Conservation (phyloP, 345 rosid genomes). For the Camelina hispida region DNA sequence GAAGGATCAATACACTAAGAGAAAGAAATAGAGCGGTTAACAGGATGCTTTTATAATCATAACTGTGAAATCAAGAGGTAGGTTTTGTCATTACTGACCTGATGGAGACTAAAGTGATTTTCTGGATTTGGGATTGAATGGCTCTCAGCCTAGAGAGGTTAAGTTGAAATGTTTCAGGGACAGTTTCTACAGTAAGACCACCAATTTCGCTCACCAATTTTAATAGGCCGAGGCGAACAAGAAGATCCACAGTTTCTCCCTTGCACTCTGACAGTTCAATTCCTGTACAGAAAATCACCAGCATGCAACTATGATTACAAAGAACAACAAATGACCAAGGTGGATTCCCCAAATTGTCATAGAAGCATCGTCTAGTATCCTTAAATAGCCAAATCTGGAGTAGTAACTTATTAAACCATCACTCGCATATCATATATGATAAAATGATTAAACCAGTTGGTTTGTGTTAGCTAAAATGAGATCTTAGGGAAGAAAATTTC, state of each 20-base stretch:
- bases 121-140: constrained; percentile 84
- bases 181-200: constrained; percentile 61
- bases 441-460: background rate
- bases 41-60: background rate
- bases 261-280: constrained; percentile 58
- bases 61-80: constrained; percentile 1
- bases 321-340: constrained; percentile 18
- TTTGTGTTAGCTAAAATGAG: constrained; percentile 18
- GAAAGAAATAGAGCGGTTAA: constrained; percentile 10
- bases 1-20: constrained; percentile 78
- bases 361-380: background rate
- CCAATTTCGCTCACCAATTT: constrained; percentile 69
- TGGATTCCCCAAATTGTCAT: background rate
- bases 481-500: background rate
- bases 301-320: constrained; percentile 4
- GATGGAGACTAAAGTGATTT: constrained; percentile 70
- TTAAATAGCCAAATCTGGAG: constrained; percentile 4
- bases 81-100: constrained; percentile 49
- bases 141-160: constrained; percentile 74
- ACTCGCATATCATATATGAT: background rate
- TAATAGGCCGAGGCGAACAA: constrained; percentile 73
- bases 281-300: constrained; percentile 48
- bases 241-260: constrained; percentile 72
- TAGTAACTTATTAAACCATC: background rate
- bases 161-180: constrained; percentile 82